Base-by-base conservation (phyloP, 805 yeast species). In the Lipomyces spencermartinsiae region DNA sequence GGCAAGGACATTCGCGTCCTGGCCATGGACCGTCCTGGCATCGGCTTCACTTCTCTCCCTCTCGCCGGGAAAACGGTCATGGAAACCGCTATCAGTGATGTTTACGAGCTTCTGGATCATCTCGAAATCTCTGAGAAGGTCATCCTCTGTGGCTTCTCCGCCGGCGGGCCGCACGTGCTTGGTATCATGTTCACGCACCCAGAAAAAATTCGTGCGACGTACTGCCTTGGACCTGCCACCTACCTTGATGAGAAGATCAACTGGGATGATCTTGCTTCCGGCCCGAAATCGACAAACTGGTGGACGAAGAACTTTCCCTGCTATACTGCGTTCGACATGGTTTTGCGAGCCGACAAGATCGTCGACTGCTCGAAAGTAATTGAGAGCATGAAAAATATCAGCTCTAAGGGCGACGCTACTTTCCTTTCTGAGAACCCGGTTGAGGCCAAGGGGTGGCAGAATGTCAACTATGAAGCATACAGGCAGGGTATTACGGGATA, bases 111-210 rank as follows among this genome's bases (percentile, higher is more conserved):
- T 54, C 64, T 69, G 57, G 72, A 69, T 34, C 54, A 69, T 55
- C 72, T 69, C 39, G 64, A 57, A 34, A 61, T 69, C 58, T 19
- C 58, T 53, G 59, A 61, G 19, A 63, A 63, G 62, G 63, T 69
- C 58, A 60, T 56, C n/a, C 66, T 69, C 58, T 61, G 65, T 66
- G 72, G 72, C 14, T 69, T 69, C 64, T 69, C 72, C 12, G 72
- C 72, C 34, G 72, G 72, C 6, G 72, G 72, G 10, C 71, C 72
- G 8, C 72, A 69, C 59, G 72, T 69, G 10, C 64, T 69, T 34
- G 71, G 62, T 4, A 63, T 68, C 61, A 35, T 69, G 64, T 55
- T 59, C 53, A 62, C 68, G 29, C 60, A 39, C 55, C 72, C 72
- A 39, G 72, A 69, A 35, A 29, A 51, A 8, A 62, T 69, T 31